Percentiles rank a stretch among this genome's conserved stretches.
phyloP scores from a whole-genome alignment of 331 rosid species.

The Pyrus hybrid region DNA sequence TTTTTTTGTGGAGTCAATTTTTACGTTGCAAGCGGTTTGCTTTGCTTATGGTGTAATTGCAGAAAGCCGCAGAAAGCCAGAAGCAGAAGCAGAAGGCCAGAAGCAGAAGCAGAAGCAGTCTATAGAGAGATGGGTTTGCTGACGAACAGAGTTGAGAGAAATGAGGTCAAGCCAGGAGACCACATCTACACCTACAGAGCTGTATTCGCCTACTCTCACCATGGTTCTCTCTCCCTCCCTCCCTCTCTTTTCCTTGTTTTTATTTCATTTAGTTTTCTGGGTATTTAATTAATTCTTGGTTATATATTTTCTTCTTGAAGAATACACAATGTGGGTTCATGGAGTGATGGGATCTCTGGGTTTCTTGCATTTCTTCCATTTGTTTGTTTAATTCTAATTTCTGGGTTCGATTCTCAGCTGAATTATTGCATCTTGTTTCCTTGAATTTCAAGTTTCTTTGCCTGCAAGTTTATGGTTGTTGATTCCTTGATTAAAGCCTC shows the following conservation, averaged over 20 bases:
- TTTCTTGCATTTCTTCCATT: neutral
- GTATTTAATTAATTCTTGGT: neutral
- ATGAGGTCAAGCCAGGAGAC: slow-evolving; percentile 75
- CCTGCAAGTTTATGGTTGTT: slow-evolving; percentile 13
- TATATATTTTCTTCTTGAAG: neutral
- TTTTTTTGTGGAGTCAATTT: neutral
- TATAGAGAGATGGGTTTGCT: slow-evolving; percentile 67
- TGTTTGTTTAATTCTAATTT: neutral
- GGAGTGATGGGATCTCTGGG: neutral
- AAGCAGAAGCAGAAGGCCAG: neutral
- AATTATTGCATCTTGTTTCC: neutral
- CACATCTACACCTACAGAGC: slow-evolving; percentile 73
- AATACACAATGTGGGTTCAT: slow-evolving; percentile 18
- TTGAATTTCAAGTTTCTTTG: slow-evolving; percentile 13
- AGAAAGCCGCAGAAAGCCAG: neutral
- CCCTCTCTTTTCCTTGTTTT: too few species aligned
- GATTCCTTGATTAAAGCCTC: slow-evolving; percentile 6
- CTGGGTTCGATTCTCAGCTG: neutral
- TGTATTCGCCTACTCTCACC: slow-evolving; percentile 53
- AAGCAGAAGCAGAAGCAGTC: neutral
- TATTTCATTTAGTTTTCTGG: neutral
- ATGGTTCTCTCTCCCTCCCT: slow-evolving; percentile 29
- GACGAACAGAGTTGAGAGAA: slow-evolving; percentile 60
- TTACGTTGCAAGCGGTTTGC: slow-evolving; percentile 9
- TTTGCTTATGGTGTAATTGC: slow-evolving; percentile 8